Base-by-base conservation (phyloP, 2,329 filamentous ascomycete species). In the Monosporascus sp. region DNA sequence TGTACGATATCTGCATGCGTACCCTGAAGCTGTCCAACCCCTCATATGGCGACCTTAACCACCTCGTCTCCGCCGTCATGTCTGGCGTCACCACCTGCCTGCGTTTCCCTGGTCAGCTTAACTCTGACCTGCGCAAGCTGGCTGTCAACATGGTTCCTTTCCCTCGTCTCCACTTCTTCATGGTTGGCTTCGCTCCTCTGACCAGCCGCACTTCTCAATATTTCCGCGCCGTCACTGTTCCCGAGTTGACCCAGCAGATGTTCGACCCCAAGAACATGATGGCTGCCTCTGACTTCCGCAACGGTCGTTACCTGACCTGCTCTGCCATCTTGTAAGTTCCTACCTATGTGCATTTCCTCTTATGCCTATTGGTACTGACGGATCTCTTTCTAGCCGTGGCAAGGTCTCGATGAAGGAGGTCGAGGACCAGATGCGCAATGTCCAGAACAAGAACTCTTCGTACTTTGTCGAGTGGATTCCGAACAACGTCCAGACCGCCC, bases 241-340 rank as follows among this genome's bases (percentile, higher is more conserved):
- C 94, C 55, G 94, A 99, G 84, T 85, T 99, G 75, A 97, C 94
- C 70, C 94, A 99, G 83, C 94, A 99, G 79, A 97, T 99, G 91
- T 99, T 96, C 83, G 94, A 99, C 82, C 93, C 94, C 71, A 99
- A 97, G 91, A 99, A 99, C 88, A 99, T 99, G 93, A 99, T 99
- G 94, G 94, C 94, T 79, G 94, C 94, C 63, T 95, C 92, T 61
- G 94, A 99, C 82, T 99, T 99, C 91, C 91, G 94, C 70, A 99
- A 97, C 78, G 94, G 94, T 76, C 94, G 94, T 71, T 99, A 99
- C 84, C 86, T 99, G 71, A 99, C 94, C 67, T 99, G 94, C 88
- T 97, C 88, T 75, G 92, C 94, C 74, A 96, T 99, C 79, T 99
- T 99, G 85, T 88, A 75, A 76, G 84, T 78, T 58, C 22, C 24